These are phyloP conservation scores for Gleditsia sinensis DNA, from an alignment of 306 rosid genomes.

Conservation along the genomic window DNA sequence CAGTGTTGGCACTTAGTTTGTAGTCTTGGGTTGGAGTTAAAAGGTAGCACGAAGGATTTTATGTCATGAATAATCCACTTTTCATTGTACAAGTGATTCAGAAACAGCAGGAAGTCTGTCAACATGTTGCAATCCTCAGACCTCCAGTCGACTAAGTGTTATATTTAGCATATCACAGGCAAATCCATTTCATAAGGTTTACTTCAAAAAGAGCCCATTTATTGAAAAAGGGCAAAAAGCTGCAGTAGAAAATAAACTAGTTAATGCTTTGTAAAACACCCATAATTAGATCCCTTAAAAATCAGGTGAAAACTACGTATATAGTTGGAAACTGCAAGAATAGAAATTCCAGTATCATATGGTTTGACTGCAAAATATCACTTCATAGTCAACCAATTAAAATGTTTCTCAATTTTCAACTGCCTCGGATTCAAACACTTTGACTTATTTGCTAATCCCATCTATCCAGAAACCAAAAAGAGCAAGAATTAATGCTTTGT, in stretches of 20 bases:
- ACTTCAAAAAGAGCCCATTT: conserved; percentile 33
- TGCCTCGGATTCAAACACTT: conserved; percentile 4
- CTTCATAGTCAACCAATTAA: conserved; percentile 1
- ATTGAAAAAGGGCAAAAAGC: conserved; percentile 41
- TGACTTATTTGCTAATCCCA: conserved; percentile 17
- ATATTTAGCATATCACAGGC: conserved; percentile 17
- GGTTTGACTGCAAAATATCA: conserved; percentile 24
- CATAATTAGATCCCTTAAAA: conserved; percentile 10
- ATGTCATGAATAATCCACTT: conserved; percentile 51
- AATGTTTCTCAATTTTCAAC: conserved; percentile 8
- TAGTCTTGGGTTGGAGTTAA: conserved; percentile 36
- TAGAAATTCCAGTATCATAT: conserved; percentile 9
- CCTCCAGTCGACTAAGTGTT: conserved; percentile 46
- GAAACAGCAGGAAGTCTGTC: conserved; percentile 43
- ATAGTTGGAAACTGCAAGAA: not conserved
- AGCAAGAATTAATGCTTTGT: not conserved
- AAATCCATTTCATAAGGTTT: conserved; percentile 40
- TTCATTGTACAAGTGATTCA: conserved; percentile 44
- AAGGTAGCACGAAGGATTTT: conserved; percentile 50
- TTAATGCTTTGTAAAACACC: not conserved
- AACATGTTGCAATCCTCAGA: conserved; percentile 57
- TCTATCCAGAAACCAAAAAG: conserved; percentile 26
- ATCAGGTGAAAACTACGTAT: not conserved
- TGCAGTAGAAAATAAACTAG: conserved; percentile 39
- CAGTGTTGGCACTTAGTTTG: conserved; percentile 55